A percentile compares a stretch with the other conserved stretches of the same genome.
phyloP scores from a whole-genome alignment of 2,329 filamentous ascomycete species.

The Gliomastix tumulicola region DNA sequence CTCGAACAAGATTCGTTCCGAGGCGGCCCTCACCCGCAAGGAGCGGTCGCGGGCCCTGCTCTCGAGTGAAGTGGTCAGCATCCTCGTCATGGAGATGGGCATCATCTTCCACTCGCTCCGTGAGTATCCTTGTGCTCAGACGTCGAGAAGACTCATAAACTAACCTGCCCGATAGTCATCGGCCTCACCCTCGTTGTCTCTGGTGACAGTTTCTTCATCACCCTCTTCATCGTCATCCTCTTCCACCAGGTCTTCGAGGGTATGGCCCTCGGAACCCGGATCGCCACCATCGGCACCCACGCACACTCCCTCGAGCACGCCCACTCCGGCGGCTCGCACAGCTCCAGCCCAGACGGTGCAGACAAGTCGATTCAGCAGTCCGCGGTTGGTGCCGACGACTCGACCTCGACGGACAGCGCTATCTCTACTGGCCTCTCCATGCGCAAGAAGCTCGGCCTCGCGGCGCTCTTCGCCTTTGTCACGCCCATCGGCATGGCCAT shows the following conservation, averaged over 20 bases:
- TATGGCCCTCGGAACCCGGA: conserved; percentile 64
- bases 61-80: conserved; percentile 46
- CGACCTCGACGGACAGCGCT: conserved; percentile 6
- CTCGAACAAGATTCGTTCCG: conserved; percentile 20
- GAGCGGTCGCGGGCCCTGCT: conserved; percentile 15
- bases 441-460: conserved; percentile 54
- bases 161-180: too few relatives aligned
- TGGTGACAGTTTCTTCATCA: conserved; percentile 47
- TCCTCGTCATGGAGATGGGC: conserved; percentile 65
- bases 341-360: conserved; percentile 7
- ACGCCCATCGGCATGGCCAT: conserved; percentile 78
- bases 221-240: conserved; percentile 60
- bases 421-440: conserved; percentile 21
- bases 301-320: conserved; percentile 3
- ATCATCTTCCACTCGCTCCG: conserved; percentile 69
- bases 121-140: conserved; percentile 33
- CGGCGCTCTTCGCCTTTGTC: conserved; percentile 57
- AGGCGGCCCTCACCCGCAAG: conserved; percentile 12
- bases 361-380: conserved; percentile 15
- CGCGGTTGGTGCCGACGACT: conserved; percentile 5
- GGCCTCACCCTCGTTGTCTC: conserved; percentile 57
- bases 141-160: too few relatives aligned
- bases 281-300: conserved; percentile 47
- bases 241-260: conserved; percentile 79
- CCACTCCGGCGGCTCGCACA: conserved; percentile 11